Conservation (phyloP, 1,139 yeast species). For the Taphrina sp. region DNA sequence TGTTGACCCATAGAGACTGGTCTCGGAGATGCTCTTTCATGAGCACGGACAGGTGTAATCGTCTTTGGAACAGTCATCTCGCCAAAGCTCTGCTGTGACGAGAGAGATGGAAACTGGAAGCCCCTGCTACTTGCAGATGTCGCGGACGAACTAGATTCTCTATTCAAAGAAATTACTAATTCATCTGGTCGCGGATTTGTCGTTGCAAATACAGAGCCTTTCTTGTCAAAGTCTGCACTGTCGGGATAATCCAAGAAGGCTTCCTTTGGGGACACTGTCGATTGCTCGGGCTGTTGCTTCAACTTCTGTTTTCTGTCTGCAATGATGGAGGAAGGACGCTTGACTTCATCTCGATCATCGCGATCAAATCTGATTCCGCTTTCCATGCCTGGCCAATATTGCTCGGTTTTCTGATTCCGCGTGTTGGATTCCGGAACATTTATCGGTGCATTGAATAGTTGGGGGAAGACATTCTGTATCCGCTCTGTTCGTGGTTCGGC, state of each 20-base stretch:
- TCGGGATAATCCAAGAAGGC: constrained; percentile 36
- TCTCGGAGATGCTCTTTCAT: constrained; percentile 10
- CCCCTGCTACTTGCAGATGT: constrained; percentile 4
- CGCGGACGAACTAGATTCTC: background rate
- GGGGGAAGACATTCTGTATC: constrained; percentile 35
- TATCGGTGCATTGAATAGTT: constrained; percentile 27
- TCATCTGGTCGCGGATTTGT: background rate
- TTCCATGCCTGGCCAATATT: constrained; percentile 36
- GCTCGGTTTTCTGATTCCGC: constrained; percentile 7
- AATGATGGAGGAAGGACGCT: constrained; percentile 19
- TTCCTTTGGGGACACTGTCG: constrained; percentile 38
- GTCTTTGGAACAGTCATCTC: constrained; percentile 4
- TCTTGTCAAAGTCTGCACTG: background rate
- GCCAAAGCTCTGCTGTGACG: constrained; percentile 5
- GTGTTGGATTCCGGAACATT: constrained; percentile 26
- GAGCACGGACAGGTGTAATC: constrained; percentile 12
- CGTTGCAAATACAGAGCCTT: constrained; percentile 8
- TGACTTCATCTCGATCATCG: background rate
- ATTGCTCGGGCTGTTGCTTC: constrained; percentile 29
- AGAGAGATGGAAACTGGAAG: constrained; percentile 14
- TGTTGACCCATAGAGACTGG: background rate
- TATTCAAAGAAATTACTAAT: background rate
- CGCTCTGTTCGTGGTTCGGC: constrained; percentile 33
- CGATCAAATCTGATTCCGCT: constrained; percentile 21
- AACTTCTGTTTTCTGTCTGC: constrained; percentile 24